phyloP scores from a whole-genome alignment of 1,139 yeast species.

The Suzukiozyma palmioleophila region DNA sequence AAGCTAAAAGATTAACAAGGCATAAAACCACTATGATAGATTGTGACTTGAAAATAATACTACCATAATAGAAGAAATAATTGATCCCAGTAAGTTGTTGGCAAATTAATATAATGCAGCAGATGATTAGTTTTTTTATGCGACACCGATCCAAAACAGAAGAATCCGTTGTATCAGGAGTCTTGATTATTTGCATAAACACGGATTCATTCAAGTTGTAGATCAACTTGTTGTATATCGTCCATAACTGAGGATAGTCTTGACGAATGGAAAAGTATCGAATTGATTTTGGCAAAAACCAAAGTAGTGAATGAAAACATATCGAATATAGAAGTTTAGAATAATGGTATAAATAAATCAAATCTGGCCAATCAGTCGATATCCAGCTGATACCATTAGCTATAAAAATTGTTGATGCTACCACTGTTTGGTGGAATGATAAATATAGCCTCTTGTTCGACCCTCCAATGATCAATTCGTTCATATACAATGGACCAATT shows the following conservation, averaged over 20 bases:
- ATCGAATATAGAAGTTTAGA: slow-evolving; percentile 9
- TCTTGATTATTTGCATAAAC: not conserved
- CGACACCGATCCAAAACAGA: not conserved
- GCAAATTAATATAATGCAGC: slow-evolving; percentile 22
- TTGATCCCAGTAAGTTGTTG: slow-evolving; percentile 36
- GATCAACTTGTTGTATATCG: slow-evolving; percentile 1
- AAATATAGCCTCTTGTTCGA: slow-evolving; percentile 16
- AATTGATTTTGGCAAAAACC: slow-evolving; percentile 12
- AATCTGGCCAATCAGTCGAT: slow-evolving; percentile 6
- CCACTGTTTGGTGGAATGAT: slow-evolving; percentile 20
- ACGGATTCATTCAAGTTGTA: not conserved
- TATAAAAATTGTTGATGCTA: slow-evolving; percentile 19
- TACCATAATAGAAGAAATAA: slow-evolving; percentile 30
- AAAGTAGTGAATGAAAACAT: slow-evolving; percentile 6
- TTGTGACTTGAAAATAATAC: slow-evolving; percentile 14
- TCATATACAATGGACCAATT: slow-evolving; percentile 23
- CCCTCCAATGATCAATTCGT: slow-evolving; percentile 15
- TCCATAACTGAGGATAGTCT: not conserved
- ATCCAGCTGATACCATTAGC: slow-evolving; percentile 14
- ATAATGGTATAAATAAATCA: slow-evolving; percentile 1
- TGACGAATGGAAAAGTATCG: slow-evolving; percentile 4
- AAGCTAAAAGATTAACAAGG: slow-evolving; percentile 15
- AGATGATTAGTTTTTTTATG: slow-evolving; percentile 7
- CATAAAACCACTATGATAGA: slow-evolving; percentile 12
- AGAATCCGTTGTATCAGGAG: not conserved